Percentiles rank a stretch among this genome's conserved stretches.
Conservation (phyloP, 129 eudicot genomes). For the Flaveria sonorensis region DNA sequence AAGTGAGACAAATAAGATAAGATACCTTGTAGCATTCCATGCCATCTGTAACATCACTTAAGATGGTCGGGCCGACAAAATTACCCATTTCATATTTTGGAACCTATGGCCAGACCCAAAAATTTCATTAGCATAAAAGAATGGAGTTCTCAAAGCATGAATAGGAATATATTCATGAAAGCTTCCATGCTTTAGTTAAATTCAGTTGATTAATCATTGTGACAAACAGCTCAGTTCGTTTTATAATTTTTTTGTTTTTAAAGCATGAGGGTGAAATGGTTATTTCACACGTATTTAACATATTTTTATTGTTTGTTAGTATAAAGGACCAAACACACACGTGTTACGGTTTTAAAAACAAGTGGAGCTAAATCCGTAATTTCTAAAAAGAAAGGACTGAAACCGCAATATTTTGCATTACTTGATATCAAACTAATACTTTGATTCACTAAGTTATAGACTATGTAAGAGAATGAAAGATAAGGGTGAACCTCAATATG, state of each 20-base stretch:
- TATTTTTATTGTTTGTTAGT: too few relatives aligned
- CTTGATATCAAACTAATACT: not conserved
- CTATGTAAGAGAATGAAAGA: not conserved
- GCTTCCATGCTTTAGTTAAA: too few relatives aligned
- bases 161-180: not conserved
- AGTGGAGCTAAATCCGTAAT: not conserved
- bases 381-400: not conserved
- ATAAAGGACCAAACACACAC: too few relatives aligned
- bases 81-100: conserved; percentile 77
- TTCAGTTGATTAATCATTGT: too few relatives aligned
- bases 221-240: not conserved
- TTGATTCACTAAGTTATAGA: not conserved
- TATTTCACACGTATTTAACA: not conserved
- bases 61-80: conserved; percentile 83
- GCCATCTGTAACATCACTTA: conserved; percentile 62
- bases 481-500: conserved; percentile 58
- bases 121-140: conserved; percentile 24
- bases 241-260: not conserved
- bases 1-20: conserved; percentile 2
- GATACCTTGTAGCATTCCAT: conserved; percentile 81
- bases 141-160: conserved; percentile 5
- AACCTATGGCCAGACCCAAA: conserved; percentile 43
- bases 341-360: not conserved
- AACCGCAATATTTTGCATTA: not conserved
- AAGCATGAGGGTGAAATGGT: not conserved